Conservation (phyloP, 495 filamentous ascomycete genomes). For the Echria macrotheca region DNA sequence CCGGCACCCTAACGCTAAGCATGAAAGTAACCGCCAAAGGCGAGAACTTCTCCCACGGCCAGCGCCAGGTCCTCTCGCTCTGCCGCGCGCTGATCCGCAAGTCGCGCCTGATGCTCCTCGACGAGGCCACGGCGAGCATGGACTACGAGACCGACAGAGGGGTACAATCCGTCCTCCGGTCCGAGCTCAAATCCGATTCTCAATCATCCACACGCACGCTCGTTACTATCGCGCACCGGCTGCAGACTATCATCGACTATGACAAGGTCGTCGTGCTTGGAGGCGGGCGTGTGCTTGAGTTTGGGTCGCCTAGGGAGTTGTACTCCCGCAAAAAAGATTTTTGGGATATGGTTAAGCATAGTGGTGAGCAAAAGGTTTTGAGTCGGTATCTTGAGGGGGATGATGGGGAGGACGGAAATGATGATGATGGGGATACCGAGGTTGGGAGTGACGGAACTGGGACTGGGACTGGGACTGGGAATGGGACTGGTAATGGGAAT, state of each 20-base stretch:
- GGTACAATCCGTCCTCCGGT: constrained; percentile 44
- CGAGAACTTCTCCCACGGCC: constrained; percentile 53
- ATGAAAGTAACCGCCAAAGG: constrained; percentile 45
- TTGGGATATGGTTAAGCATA: constrained; percentile 47
- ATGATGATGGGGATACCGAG: not conserved
- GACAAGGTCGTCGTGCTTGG: constrained; percentile 48
- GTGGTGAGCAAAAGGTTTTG: constrained; percentile 46
- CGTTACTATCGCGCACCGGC: constrained; percentile 46
- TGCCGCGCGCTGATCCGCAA: constrained; percentile 50
- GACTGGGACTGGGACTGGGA: not conserved
- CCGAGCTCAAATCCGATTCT: constrained; percentile 30
- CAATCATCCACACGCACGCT: constrained; percentile 42
- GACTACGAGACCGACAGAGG: constrained; percentile 51
- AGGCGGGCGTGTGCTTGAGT: constrained; percentile 35
- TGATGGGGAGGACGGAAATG: too few relatives aligned
- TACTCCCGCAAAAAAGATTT: constrained; percentile 40
- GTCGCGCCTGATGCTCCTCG: constrained; percentile 50
- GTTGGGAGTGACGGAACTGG: not conserved
- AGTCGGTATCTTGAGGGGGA: constrained; percentile 18
- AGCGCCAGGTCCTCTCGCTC: constrained; percentile 53
- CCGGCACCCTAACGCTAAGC: constrained; percentile 31
- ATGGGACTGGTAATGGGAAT: too few relatives aligned
- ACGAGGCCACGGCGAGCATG: constrained; percentile 55
- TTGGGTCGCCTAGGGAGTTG: constrained; percentile 40
- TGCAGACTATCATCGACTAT: constrained; percentile 48